Conservation (phyloP, 805 yeast species). For the Teunomyces panamensis region DNA sequence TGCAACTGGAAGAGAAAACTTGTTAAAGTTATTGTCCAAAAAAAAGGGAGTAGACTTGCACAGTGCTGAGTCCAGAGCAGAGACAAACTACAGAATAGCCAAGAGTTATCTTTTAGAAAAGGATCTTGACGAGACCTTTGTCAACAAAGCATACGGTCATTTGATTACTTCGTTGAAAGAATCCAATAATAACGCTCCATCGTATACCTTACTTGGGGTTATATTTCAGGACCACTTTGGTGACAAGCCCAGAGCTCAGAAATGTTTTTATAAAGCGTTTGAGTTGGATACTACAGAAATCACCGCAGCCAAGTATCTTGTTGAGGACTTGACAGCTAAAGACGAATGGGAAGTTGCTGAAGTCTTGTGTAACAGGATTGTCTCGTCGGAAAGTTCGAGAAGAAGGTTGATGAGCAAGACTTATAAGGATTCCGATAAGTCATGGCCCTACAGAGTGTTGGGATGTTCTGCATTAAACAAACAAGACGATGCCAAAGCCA, state of each 20-base stretch:
- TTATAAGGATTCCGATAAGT: slow-evolving; percentile 33
- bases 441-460: slow-evolving; percentile 89
- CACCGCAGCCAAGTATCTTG: slow-evolving; percentile 69
- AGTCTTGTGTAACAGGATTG: slow-evolving; percentile 61
- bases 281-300: slow-evolving; percentile 79
- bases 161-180: slow-evolving; percentile 63
- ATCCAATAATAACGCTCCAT: slow-evolving; percentile 65
- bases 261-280: slow-evolving; percentile 86
- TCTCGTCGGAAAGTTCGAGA: slow-evolving; percentile 60
- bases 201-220: slow-evolving; percentile 78
- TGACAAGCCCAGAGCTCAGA: slow-evolving; percentile 69
- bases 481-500: slow-evolving; percentile 73
- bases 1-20: slow-evolving; percentile 49
- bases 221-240: slow-evolving; percentile 58
- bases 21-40: slow-evolving; percentile 42
- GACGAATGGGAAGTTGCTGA: slow-evolving; percentile 87
- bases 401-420: slow-evolving; percentile 35
- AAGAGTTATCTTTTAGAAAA: slow-evolving; percentile 48
- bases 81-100: slow-evolving; percentile 71
- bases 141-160: slow-evolving; percentile 52
- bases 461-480: slow-evolving; percentile 74
- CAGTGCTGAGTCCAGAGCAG: slow-evolving; percentile 56
- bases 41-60: slow-evolving; percentile 51
- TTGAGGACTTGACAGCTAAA: slow-evolving; percentile 60
- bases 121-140: slow-evolving; percentile 14